A percentile compares a stretch with the other conserved stretches of the same genome.
These are phyloP conservation scores for Saturnispora hagleri DNA, from an alignment of 805 yeast species.

Conservation along the genomic window DNA sequence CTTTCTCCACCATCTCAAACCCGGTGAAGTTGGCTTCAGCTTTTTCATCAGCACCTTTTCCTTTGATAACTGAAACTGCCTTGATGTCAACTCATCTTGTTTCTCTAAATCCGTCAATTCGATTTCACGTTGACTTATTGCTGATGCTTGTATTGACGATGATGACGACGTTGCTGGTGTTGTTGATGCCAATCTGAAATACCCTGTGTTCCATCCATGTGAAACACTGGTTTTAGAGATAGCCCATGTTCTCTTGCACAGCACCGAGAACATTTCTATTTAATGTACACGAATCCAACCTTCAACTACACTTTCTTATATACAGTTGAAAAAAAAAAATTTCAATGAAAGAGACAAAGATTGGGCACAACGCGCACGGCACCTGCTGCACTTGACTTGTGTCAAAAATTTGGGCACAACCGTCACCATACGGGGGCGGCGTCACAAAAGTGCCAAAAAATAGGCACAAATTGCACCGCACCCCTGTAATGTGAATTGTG, in stretches of 20 bases:
- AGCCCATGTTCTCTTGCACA: background rate
- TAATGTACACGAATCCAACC: background rate
- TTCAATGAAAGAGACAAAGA: background rate
- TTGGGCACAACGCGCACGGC: background rate
- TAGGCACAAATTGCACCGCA: background rate
- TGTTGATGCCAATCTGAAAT: slow-evolving; percentile 15
- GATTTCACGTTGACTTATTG: slow-evolving; percentile 24
- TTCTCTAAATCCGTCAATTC: slow-evolving; percentile 66
- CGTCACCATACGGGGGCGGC: too few relatives aligned
- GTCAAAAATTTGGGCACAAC: background rate
- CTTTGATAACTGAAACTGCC: slow-evolving; percentile 65
- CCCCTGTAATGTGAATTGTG: background rate
- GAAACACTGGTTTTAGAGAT: background rate
- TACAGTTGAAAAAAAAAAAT: background rate
- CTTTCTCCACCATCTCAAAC: slow-evolving; percentile 77
- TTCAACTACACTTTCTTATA: background rate
- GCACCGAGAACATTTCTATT: background rate
- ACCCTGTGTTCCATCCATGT: background rate
- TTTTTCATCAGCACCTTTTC: slow-evolving; percentile 64
- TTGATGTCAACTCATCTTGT: slow-evolving; percentile 62
- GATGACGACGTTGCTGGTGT: background rate
- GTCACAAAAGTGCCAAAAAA: background rate
- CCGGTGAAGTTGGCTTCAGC: slow-evolving; percentile 77
- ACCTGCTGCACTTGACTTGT: background rate
- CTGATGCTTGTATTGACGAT: background rate